Conservation (phyloP, 1,284 basidiomycete genomes). For the Hemileia vastatrix region DNA sequence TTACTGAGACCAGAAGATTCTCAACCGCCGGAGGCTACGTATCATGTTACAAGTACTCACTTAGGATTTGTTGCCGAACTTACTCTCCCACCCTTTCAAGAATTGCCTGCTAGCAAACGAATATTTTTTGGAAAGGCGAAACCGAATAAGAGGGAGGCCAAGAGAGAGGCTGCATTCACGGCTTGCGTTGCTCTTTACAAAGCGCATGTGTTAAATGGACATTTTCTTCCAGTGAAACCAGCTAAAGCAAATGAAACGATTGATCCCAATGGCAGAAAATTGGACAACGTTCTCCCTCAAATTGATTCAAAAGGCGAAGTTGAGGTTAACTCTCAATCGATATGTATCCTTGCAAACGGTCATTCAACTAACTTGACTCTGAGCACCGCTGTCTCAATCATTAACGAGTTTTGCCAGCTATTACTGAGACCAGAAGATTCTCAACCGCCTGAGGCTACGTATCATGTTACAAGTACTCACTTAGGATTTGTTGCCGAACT, state of each 20-base stretch:
- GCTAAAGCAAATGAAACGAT: no score
- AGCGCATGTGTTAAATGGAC: no score
- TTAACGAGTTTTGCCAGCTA: conserved; percentile 62
- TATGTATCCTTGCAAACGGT: conserved; percentile 56
- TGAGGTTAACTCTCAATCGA: conserved; percentile 47
- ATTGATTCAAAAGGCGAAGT: no score
- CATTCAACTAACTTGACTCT: conserved; percentile 59
- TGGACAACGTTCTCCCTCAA: no score
- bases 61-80: conserved; percentile 55
- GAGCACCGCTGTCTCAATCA: conserved; percentile 57
- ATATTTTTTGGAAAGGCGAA: no score
- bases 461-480: conserved; percentile 53
- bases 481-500: conserved; percentile 55
- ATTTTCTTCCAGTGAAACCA: no score
- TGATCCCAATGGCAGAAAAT: no score
- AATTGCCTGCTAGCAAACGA: conserved; percentile 53
- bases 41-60: no score
- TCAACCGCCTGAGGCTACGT: conserved; percentile 54
- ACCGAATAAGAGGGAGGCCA: conserved; percentile 65
- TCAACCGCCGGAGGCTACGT: conserved; percentile 58
- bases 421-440: conserved; percentile 64
- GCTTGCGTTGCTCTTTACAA: conserved; percentile 62
- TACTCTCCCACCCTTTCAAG: conserved; percentile 59
- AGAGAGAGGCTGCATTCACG: conserved; percentile 64
- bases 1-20: no score